Percentiles rank a stretch among this genome's conserved stretches.
Conservation (phyloP, 1,284 basidiomycete genomes). For the Malassezia vespertilionis region DNA sequence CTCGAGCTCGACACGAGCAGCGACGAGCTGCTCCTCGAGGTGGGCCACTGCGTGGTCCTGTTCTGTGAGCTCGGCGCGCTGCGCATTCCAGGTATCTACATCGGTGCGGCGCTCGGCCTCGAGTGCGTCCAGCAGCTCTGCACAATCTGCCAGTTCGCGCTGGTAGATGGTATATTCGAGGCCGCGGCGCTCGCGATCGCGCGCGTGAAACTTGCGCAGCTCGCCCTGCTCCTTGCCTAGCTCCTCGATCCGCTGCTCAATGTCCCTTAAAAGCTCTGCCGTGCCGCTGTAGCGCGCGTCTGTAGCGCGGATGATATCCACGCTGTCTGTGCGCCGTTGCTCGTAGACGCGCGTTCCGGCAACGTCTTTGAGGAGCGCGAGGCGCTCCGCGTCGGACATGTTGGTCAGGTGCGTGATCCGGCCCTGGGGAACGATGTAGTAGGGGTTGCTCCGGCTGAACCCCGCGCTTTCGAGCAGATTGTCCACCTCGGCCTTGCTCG, state of each 20-base stretch:
- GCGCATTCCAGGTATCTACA: slow-evolving; percentile 66
- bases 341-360: slow-evolving; percentile 98
- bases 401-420: slow-evolving; percentile 95
- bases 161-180: slow-evolving; percentile 91
- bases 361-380: slow-evolving; percentile 89
- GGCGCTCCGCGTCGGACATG: slow-evolving; percentile 86
- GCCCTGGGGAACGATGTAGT: slow-evolving; percentile 98
- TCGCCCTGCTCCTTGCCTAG: slow-evolving; percentile 97
- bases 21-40: slow-evolving; percentile 64
- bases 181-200: slow-evolving; percentile 85
- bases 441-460: slow-evolving; percentile 92
- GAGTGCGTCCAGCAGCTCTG: slow-evolving; percentile 64
- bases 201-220: slow-evolving; percentile 86
- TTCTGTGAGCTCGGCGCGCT: slow-evolving; percentile 67
- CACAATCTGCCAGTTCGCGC: slow-evolving; percentile 77
- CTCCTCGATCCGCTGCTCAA: slow-evolving; percentile 76
- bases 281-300: slow-evolving; percentile 85
- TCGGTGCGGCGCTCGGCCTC: slow-evolving; percentile 61
- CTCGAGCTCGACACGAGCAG: slow-evolving; percentile 61
- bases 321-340: slow-evolving; percentile 76
- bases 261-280: slow-evolving; percentile 74
- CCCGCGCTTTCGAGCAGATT: slow-evolving; percentile 57
- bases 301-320: slow-evolving; percentile 95
- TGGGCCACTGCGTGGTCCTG: slow-evolving; percentile 63
- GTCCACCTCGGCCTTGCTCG: slow-evolving; percentile 92